Evolutionary conservation across 805 yeast genomes (phyloP).

Genomic region (Saccharomycopsis sp.): DNA sequence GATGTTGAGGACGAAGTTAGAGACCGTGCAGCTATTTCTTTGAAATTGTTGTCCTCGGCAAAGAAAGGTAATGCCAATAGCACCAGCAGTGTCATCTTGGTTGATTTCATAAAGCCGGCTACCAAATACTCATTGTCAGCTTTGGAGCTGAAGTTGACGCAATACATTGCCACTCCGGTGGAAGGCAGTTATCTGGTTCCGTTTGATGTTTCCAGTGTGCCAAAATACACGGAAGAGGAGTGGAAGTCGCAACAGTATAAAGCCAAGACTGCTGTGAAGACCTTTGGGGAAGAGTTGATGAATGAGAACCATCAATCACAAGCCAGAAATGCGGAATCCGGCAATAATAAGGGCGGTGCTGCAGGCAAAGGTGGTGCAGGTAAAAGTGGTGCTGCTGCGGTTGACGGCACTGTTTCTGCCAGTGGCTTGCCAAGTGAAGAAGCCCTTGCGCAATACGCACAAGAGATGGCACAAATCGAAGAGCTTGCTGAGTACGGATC

Average conservation of each 20-base stretch:
- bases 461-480: slow-evolving; percentile 60
- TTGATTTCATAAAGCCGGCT: slow-evolving; percentile 55
- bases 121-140: slow-evolving; percentile 63
- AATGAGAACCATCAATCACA: no score
- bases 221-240: slow-evolving; percentile 59
- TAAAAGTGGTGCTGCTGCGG: slow-evolving; percentile 25
- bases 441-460: slow-evolving; percentile 40
- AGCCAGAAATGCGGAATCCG: no score
- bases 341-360: slow-evolving; percentile 21
- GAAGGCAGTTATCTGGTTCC: slow-evolving; percentile 40
- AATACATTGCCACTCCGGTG: slow-evolving; percentile 52
- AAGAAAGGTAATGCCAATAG: slow-evolving; percentile 29
- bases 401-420: slow-evolving; percentile 24
- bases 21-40: slow-evolving; percentile 87
- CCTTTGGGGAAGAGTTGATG: slow-evolving; percentile 25
- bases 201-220: slow-evolving; percentile 65
- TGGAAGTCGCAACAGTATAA: slow-evolving; percentile 53
- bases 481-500: slow-evolving; percentile 69
- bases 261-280: slow-evolving; percentile 33
- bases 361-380: slow-evolving; percentile 23
- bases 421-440: not conserved
- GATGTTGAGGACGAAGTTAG: slow-evolving; percentile 96
- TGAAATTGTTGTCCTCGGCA: slow-evolving; percentile 52
- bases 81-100: slow-evolving; percentile 26
- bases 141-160: slow-evolving; percentile 68